These are phyloP conservation scores for Blastomyces emzantsi DNA, from an alignment of 2,329 filamentous ascomycete species.

Conservation along the genomic window DNA sequence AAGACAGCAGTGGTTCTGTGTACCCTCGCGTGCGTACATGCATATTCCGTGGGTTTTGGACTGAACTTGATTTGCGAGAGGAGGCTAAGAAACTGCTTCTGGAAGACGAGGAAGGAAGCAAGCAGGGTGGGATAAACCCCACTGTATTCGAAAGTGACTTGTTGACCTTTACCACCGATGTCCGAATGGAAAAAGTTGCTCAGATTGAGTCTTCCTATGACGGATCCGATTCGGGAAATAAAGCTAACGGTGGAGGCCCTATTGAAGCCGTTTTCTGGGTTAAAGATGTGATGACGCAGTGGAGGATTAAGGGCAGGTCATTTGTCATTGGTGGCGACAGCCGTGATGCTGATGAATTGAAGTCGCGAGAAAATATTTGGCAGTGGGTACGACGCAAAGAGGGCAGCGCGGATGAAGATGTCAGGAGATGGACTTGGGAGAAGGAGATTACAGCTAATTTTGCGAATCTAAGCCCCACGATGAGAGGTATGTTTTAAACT, in stretches of 20 bases:
- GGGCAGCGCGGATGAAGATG: slow-evolving; percentile 18
- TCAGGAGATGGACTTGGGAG: slow-evolving; percentile 62
- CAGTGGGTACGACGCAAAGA: slow-evolving; percentile 43
- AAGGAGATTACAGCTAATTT: slow-evolving; percentile 79
- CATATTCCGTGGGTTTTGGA: slow-evolving; percentile 80
- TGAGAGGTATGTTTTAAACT: slow-evolving; percentile 50
- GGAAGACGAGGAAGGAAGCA: slow-evolving; percentile 24
- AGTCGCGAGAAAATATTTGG: slow-evolving; percentile 49
- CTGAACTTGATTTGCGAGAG: slow-evolving; percentile 50
- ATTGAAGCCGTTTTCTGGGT: slow-evolving; percentile 85
- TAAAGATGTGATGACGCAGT: slow-evolving; percentile 62
- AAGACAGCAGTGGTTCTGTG: slow-evolving; percentile 10
- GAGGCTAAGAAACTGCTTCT: slow-evolving; percentile 65
- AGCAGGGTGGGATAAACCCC: slow-evolving; percentile 47
- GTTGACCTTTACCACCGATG: slow-evolving; percentile 77
- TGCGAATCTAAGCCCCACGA: slow-evolving; percentile 72
- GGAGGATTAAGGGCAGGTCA: slow-evolving; percentile 69
- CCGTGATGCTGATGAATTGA: slow-evolving; percentile 40
- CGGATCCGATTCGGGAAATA: slow-evolving; percentile 39
- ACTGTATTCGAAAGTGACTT: slow-evolving; percentile 64
- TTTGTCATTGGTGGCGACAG: slow-evolving; percentile 68
- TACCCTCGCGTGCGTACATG: slow-evolving; percentile 61
- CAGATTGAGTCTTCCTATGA: slow-evolving; percentile 54
- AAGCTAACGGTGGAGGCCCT: slow-evolving; percentile 55
- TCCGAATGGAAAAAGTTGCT: slow-evolving; percentile 71